Conservation (phyloP, 2,329 filamentous ascomycete species). For the Alternaria solani region DNA sequence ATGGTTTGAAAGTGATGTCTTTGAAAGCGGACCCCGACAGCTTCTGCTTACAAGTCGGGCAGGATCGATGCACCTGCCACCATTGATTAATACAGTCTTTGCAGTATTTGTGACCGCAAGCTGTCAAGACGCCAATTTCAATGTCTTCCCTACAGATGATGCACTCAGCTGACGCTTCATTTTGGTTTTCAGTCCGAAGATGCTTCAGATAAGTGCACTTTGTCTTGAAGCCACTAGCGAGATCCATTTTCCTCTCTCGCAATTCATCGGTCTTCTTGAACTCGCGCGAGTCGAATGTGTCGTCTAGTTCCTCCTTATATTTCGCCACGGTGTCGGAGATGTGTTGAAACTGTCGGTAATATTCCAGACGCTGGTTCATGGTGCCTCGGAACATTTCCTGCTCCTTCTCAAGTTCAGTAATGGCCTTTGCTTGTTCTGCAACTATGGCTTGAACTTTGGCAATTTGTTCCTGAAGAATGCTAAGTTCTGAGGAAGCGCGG, state of each 20-base stretch:
- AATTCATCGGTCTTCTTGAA: slow-evolving; percentile 53
- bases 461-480: slow-evolving; percentile 71
- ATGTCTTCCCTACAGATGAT: slow-evolving; percentile 85
- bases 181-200: slow-evolving; percentile 67
- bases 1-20: slow-evolving; percentile 82
- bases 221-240: slow-evolving; percentile 69
- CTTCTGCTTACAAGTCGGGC: slow-evolving; percentile 81
- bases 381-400: slow-evolving; percentile 76
- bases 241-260: slow-evolving; percentile 64
- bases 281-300: slow-evolving; percentile 62
- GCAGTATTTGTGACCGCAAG: slow-evolving; percentile 88
- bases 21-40: slow-evolving; percentile 75
- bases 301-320: slow-evolving; percentile 70
- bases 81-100: slow-evolving; percentile 84
- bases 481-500: slow-evolving; percentile 69
- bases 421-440: slow-evolving; percentile 61
- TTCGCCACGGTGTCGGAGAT: slow-evolving; percentile 88
- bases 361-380: slow-evolving; percentile 88
- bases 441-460: slow-evolving; percentile 64
- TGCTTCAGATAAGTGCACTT: slow-evolving; percentile 79
- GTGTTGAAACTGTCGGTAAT: slow-evolving; percentile 87
- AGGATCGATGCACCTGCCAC: slow-evolving; percentile 77
- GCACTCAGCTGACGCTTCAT: slow-evolving; percentile 69
- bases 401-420: slow-evolving; percentile 69
- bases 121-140: slow-evolving; percentile 79